Base-by-base conservation (phyloP, 768 basidiomycete species). In the Daedaleopsis nitida region DNA sequence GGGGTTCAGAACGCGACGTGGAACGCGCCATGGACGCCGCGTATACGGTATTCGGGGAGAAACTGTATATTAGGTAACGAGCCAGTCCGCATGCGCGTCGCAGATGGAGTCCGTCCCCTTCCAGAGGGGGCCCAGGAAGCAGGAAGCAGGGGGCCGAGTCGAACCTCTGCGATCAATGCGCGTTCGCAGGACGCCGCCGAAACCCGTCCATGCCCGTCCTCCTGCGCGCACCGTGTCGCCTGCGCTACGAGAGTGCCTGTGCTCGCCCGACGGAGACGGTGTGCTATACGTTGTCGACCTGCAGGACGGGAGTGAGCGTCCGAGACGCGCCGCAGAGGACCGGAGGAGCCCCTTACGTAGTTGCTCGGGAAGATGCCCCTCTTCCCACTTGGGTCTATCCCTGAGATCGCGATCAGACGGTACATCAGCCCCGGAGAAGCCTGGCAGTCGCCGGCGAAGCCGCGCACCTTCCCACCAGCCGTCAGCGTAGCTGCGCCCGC, bases 361-460 rank as follows among this genome's bases (percentile, higher is more conserved):
- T 91, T 92, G 74, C 88, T 91, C 27, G 92, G 92, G 76, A 94
- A 94, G 68, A 93, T 91, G 6, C 91, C 91, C 73, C 84, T 91
- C 71, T 72, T 77, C 56, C 90, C 87, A 58, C 74, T 71, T 53
- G 76, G 73, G 65, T 86, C 82, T 63, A 84, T 77, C 57, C 90
- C 90, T 91, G 72, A 49, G 64, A 65, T 70, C 67, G 23, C 63
- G 65, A 70, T 68, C 66, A 47, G 66, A 55, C 11, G 32, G 50
- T 14, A 37, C 42, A 59, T 68, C 50, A 63, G 53, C 44, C 44
- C 44, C 55, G 43, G 48, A 59, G 45, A 51, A 52, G 32, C 24
- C 42, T 39, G 34, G n/a, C 17, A 32, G 42, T 49, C 51, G 43
- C 39, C 49, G 17, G 24, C 12, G 53, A 47, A 52, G 42, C 47